Evolutionary conservation across 306 rosid species (phyloP), one percentile per base, ranked within the genome.

Genomic region (Aeschynomene evenia): DNA sequence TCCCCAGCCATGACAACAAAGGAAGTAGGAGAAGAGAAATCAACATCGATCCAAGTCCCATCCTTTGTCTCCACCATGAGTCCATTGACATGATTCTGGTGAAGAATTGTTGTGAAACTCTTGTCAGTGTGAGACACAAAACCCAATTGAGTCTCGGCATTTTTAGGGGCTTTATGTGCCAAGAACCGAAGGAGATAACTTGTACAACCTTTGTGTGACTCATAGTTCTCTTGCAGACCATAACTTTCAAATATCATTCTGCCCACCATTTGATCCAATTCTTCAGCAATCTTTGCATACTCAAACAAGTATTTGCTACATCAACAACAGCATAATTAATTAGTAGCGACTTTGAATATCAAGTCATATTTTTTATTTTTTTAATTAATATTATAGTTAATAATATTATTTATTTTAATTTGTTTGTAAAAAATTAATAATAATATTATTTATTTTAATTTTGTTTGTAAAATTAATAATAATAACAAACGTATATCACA

Each of bases 171-270:
- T 67, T 51, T 85, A 55, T 85, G 81, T 33, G 72, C 80, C 82
- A 91, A 55, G 1, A 83, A 15, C 15, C 97, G 59, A 69, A 91
- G 96, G 33, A 86, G 89, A 63, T 91, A 88, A 2, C 70, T 68
- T 4, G 80, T 76, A 4, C 89, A 84, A 0, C 45, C 76, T 13
- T 45, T 33, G 49, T 80, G 80, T 43, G 80, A 11, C 0, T 80
- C 85, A 45, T 83, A 75, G 53, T 77, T 29, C 70, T 82, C 54
- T 45, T 21, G 76, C 33, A 83, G 24, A 14, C 85, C 87, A 75
- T 86, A 91, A 63, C 88, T 85, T 74, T 91, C 89, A 73, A 86
- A 85, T 62, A 91, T 68, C 96, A 91, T 88, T 80, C 83, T 88
- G 0, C 76, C 77, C 74, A 91, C 97, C 59, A 75, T 82, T 50